Evolutionary conservation across 2,329 filamentous ascomycete species (phyloP).

Genomic region (Aspergillus tubingensis): DNA sequence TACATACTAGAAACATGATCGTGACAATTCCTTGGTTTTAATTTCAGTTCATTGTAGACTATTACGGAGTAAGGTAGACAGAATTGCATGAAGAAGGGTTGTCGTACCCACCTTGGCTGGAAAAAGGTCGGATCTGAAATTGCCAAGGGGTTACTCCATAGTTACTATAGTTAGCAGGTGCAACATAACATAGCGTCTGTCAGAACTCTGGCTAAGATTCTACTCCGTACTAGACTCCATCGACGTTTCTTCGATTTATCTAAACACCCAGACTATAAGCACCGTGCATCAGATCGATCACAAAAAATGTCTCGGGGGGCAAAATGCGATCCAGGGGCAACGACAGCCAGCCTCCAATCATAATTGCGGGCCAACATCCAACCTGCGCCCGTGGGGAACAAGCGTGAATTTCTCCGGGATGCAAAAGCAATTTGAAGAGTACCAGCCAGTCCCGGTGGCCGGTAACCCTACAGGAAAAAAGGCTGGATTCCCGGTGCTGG

Average conservation of each 20-base stretch:
- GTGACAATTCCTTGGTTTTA: not conserved
- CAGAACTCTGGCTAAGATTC: too few species aligned
- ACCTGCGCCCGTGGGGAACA: not conserved
- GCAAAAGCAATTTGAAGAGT: not conserved
- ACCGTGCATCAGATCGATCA: too few species aligned
- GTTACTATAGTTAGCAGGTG: too few species aligned
- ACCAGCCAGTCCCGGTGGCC: not conserved
- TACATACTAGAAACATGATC: conserved; percentile 1
- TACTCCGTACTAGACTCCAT: too few species aligned
- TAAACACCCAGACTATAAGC: too few species aligned
- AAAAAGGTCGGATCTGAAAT: too few species aligned
- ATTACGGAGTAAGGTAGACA: too few species aligned
- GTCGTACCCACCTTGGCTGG: too few species aligned
- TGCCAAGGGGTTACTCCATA: too few species aligned
- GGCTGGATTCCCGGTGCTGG: not conserved
- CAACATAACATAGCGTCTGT: too few species aligned
- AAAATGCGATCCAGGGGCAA: not conserved
- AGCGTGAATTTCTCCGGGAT: not conserved
- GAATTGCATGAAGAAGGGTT: too few species aligned
- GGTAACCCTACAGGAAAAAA: not conserved
- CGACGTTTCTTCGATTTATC: too few species aligned
- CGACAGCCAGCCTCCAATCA: not conserved
- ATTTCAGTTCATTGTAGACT: not conserved
- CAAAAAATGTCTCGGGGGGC: not conserved
- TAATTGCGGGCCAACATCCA: not conserved